Conservation (phyloP, 805 yeast species). For the Saccharomyces cerevisiae region DNA sequence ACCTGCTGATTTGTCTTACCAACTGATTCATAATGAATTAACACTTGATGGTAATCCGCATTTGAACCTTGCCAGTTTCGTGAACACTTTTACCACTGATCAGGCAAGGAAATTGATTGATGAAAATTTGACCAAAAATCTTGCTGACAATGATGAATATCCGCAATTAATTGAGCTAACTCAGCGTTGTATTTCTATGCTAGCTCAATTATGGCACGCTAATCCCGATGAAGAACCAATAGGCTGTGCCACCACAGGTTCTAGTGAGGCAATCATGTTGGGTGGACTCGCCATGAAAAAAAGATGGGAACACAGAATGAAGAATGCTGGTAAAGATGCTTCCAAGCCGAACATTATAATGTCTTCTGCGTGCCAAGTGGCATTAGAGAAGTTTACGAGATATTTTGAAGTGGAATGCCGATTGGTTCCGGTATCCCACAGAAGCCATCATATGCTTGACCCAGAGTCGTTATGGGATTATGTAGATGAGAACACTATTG, state of each 20-base stretch:
- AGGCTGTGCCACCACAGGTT: constrained; percentile 91
- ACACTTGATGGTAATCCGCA: constrained; percentile 77
- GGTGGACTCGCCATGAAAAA: constrained; percentile 92
- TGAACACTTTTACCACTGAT: constrained; percentile 62
- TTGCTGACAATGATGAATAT: constrained; percentile 91
- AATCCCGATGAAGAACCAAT: constrained; percentile 42
- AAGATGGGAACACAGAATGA: constrained; percentile 67
- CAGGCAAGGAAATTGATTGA: constrained; percentile 44
- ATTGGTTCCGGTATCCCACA: constrained; percentile 54
- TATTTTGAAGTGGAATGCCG: constrained; percentile 88
- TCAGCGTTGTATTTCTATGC: constrained; percentile 70
- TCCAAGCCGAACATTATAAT: constrained; percentile 75
- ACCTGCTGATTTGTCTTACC: constrained; percentile 45
- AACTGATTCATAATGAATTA: constrained; percentile 63
- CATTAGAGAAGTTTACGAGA: constrained; percentile 86
- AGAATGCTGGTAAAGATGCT: constrained; percentile 48
- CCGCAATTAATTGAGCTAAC: constrained; percentile 78
- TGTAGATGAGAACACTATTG: constrained; percentile 88
- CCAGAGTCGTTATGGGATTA: constrained; percentile 47
- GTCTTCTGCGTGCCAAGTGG: constrained; percentile 93
- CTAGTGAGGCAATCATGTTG: constrained; percentile 87
- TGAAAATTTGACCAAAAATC: constrained; percentile 75
- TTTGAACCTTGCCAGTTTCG: constrained; percentile 82
- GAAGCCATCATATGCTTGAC: constrained; percentile 60
- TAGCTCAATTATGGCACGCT: constrained; percentile 77